phyloP scores from a whole-genome alignment of 495 filamentous ascomycete genomes.

The Bacidia rubella region DNA sequence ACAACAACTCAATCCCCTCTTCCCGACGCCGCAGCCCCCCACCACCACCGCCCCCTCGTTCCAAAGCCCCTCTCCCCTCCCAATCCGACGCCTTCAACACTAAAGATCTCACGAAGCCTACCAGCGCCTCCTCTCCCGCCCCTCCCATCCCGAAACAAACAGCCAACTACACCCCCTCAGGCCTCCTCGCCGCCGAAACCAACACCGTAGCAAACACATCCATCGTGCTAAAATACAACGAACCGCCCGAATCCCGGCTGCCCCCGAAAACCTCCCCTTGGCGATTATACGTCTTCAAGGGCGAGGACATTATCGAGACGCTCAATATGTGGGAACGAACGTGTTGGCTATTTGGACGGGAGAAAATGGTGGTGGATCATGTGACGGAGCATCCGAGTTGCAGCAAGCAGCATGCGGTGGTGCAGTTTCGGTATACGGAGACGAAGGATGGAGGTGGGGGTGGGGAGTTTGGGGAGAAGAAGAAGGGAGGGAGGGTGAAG shows the following conservation, averaged over 20 bases:
- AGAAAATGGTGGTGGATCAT: slow-evolving; percentile 66
- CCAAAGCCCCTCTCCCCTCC: slow-evolving; percentile 49
- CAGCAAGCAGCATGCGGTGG: slow-evolving; percentile 86
- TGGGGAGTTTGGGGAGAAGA: slow-evolving; percentile 62
- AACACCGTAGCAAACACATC: slow-evolving; percentile 61
- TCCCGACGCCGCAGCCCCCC: slow-evolving; percentile 22
- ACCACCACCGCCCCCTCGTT: slow-evolving; percentile 24
- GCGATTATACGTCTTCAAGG: slow-evolving; percentile 92
- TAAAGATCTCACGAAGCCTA: background rate
- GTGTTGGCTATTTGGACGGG: slow-evolving; percentile 84
- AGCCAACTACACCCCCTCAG: slow-evolving; percentile 72
- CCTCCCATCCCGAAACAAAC: slow-evolving; percentile 57
- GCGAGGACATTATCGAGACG: slow-evolving; percentile 61
- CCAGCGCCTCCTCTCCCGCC: slow-evolving; percentile 21
- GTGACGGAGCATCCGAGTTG: slow-evolving; percentile 79
- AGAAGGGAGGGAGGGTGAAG: slow-evolving; percentile 56
- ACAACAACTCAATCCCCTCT: slow-evolving; percentile 22
- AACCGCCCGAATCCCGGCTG: slow-evolving; percentile 85
- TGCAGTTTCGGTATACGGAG: slow-evolving; percentile 80
- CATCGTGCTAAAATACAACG: slow-evolving; percentile 81
- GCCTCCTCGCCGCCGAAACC: slow-evolving; percentile 72
- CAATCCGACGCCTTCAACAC: slow-evolving; percentile 53
- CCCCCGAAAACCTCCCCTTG: slow-evolving; percentile 64
- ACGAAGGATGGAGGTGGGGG: slow-evolving; percentile 40
- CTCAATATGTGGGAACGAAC: slow-evolving; percentile 59